Evolutionary conservation across 2,329 filamentous ascomycete species (phyloP), one percentile per base, ranked within the genome.

Genomic region (Pleurostoma richardsiae): DNA sequence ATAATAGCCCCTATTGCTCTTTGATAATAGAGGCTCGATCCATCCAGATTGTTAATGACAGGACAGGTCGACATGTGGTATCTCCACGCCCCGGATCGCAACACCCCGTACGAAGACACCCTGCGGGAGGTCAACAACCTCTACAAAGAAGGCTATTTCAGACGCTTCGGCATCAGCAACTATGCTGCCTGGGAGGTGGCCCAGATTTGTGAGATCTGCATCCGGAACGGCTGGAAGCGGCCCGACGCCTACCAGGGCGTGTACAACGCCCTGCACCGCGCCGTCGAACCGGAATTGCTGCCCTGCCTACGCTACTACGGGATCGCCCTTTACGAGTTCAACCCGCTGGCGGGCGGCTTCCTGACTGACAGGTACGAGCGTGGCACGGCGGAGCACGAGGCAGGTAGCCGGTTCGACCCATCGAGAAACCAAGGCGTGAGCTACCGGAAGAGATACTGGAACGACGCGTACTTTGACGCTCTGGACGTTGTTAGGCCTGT

Each of bases 371-470:
- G 67, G 68, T 66, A 60, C 53, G 47, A 57, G 40, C 55, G 53
- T 7, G 50, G 56, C 26, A 54, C 46, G 68, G 40, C 49, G 43
- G 30, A 50, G 54, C 30, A 54, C 43, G 70, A 65, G 56, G 46
- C 57, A 4, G 66, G 62, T 43, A 60, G 51, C 41, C 61, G 61
- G 10, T 73, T 64, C 52, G 69, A 67, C 56, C 69, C 60, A 44
- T 66, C 64, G 45, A 62, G 55, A 52, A 60, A 50, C 52, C 66
- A 71, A 51, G 72, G 63, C 29, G 59, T 47, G 4, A 3, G 38
- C 5, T 85, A 84, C 59, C 74, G 80, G 28, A 60, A 66, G 3
- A 72, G 80, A 5, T 88, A 87, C 64, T 84, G 85, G 67, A 80
- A 79, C 50, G 78, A 85, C 52, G 58, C 56, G 43, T 67, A 59